Conservation (phyloP, 768 basidiomycete species). For the Leccinellum rugosiceps region DNA sequence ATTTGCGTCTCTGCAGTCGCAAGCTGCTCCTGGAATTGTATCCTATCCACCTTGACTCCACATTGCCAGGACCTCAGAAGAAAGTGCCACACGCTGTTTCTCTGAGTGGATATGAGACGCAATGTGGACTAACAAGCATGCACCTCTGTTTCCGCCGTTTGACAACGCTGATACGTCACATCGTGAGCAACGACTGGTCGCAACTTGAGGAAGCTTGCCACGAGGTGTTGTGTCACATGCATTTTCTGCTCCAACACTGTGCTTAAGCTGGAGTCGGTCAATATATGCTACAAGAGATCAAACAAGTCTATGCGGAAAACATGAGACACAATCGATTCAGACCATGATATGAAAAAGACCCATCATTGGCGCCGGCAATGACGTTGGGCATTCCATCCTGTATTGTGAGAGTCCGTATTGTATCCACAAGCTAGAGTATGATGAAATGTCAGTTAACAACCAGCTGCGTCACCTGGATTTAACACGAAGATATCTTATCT, state of each 20-base stretch:
- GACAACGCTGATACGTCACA: conserved; percentile 43
- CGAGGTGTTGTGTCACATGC: conserved; percentile 55
- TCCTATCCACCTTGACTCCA: conserved; percentile 45
- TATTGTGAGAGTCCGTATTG: conserved; percentile 57
- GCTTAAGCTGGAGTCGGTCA: conserved; percentile 30
- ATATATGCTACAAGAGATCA: conserved; percentile 32
- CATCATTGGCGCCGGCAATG: conserved; percentile 43
- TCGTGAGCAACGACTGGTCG: conserved; percentile 34
- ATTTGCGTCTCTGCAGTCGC: conserved; percentile 55
- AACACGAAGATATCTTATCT: conserved; percentile 41
- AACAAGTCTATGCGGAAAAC: conserved; percentile 25
- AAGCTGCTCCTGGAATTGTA: conserved; percentile 50
- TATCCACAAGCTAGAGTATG: conserved; percentile 53
- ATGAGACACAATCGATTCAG: background rate
- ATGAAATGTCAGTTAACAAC: background rate
- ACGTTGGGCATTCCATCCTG: conserved; percentile 47
- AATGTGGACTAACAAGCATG: conserved; percentile 12
- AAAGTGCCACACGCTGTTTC: conserved; percentile 52
- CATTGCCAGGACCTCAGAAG: conserved; percentile 54
- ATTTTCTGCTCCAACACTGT: conserved; percentile 52
- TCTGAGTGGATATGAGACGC: conserved; percentile 8
- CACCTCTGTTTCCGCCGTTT: conserved; percentile 61
- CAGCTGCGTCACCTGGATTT: background rate
- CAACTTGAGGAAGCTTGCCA: conserved; percentile 51
- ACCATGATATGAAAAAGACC: background rate